A percentile compares a stretch with the other conserved stretches of the same genome.
These are phyloP conservation scores for Mycena sanguinolenta DNA, from an alignment of 768 basidiomycete genomes.

Conservation along the genomic window DNA sequence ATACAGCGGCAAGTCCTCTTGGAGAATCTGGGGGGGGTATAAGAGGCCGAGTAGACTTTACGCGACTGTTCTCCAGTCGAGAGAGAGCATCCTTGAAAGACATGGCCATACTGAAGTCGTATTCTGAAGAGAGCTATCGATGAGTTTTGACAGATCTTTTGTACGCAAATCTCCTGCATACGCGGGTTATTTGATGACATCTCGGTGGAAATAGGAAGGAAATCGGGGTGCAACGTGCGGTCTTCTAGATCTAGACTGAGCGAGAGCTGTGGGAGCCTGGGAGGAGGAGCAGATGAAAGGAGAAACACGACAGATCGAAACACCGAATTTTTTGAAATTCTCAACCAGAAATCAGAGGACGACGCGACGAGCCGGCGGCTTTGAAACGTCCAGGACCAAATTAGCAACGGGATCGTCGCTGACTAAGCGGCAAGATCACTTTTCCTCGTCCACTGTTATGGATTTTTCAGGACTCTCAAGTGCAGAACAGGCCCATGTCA, in stretches of 20 bases:
- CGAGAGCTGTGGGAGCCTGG: no score
- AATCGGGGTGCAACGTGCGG: not conserved
- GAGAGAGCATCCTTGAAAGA: constrained; percentile 84
- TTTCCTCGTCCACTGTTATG: constrained; percentile 59
- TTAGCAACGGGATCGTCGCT: no score
- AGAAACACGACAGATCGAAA: not conserved
- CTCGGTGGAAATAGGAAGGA: not conserved
- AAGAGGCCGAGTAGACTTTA: constrained; percentile 87
- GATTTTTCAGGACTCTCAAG: constrained; percentile 92
- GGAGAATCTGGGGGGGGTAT: constrained; percentile 96
- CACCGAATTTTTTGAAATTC: no score
- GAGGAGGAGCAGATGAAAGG: not conserved
- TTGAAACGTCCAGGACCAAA: no score
- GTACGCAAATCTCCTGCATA: constrained; percentile 19
- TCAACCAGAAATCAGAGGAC: no score
- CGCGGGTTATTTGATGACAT: constrained; percentile 13
- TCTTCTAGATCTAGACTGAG: not conserved
- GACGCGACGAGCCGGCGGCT: no score
- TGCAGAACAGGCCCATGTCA: constrained; percentile 97
- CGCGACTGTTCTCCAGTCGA: constrained; percentile 88
- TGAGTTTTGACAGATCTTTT: not conserved
- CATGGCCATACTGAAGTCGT: constrained; percentile 73
- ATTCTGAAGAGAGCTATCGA: constrained; percentile 39
- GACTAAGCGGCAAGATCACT: constrained; percentile 5
- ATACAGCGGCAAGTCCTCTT: constrained; percentile 92